Conservation (phyloP, 495 filamentous ascomycete genomes). For the Aspergillus cavernicola region DNA sequence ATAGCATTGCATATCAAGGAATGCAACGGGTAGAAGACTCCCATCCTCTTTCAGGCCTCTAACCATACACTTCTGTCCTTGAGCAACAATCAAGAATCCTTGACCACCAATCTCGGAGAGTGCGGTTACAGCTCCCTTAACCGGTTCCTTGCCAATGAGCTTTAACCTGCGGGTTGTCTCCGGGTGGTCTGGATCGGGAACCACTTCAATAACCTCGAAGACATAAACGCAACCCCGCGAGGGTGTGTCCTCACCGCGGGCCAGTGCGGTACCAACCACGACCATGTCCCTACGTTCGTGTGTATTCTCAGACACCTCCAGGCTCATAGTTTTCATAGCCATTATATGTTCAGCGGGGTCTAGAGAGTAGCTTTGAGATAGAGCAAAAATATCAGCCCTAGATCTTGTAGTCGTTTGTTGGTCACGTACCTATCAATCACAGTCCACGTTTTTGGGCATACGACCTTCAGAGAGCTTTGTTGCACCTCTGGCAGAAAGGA, state of each 20-base stretch:
- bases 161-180: constrained; percentile 83
- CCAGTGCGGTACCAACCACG: constrained; percentile 77
- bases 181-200: constrained; percentile 79
- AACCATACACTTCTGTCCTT: constrained; percentile 97
- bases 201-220: constrained; percentile 85
- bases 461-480: constrained; percentile 65
- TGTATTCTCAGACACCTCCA: constrained; percentile 87
- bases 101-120: constrained; percentile 86
- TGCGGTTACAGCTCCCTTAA: constrained; percentile 90
- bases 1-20: constrained; percentile 96
- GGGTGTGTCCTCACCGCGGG: constrained; percentile 83
- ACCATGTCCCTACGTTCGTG: constrained; percentile 79
- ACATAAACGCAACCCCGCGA: constrained; percentile 84
- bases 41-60: constrained; percentile 93
- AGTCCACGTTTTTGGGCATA: constrained; percentile 70
- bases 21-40: constrained; percentile 85
- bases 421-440: constrained; percentile 65
- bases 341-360: constrained; percentile 72
- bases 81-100: constrained; percentile 84
- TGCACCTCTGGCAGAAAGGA: constrained; percentile 64
- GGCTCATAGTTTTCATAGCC: constrained; percentile 74
- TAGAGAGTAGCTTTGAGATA: constrained; percentile 43
- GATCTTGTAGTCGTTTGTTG: not conserved
- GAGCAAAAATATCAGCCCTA: constrained; percentile 6
- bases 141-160: constrained; percentile 80